Conservation (phyloP, 495 filamentous ascomycete species). For the Trichoderma asperelloides region DNA sequence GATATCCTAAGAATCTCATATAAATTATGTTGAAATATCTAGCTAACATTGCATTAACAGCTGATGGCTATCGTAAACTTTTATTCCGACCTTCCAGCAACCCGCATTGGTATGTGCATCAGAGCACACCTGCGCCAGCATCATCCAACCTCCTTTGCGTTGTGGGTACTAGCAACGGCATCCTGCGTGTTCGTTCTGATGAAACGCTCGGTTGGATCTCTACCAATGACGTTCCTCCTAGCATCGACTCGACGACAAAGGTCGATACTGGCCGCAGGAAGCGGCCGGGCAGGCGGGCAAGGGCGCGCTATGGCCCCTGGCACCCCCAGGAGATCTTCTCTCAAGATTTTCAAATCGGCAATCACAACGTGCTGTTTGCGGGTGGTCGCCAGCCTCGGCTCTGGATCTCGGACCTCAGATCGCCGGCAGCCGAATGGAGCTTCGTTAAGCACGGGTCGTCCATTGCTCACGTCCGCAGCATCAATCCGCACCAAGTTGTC, state of each 20-base stretch:
- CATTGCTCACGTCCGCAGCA: constrained; percentile 25
- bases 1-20: not conserved
- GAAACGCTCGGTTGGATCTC: not conserved
- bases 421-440: constrained; percentile 13
- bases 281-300: not conserved
- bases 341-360: constrained; percentile 20
- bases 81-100: not conserved
- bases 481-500: constrained; percentile 26
- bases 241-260: not conserved
- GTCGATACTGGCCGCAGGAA: not conserved
- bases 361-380: constrained; percentile 24
- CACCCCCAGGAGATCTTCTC: constrained; percentile 8
- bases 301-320: not conserved
- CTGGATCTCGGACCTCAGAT: constrained; percentile 25
- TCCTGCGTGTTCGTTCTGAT: constrained; percentile 12
- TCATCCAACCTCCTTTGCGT: constrained; percentile 18
- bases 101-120: constrained; percentile 12
- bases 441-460: constrained; percentile 11
- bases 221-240: not conserved
- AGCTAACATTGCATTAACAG: not conserved
- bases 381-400: constrained; percentile 29
- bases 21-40: not conserved
- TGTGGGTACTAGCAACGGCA: constrained; percentile 25
- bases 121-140: constrained; percentile 15
- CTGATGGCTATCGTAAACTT: not conserved